A percentile compares a stretch with the other conserved stretches of the same genome.
Conservation (phyloP, 176 grass and related monocot species). For the Oryza glumipatula region DNA sequence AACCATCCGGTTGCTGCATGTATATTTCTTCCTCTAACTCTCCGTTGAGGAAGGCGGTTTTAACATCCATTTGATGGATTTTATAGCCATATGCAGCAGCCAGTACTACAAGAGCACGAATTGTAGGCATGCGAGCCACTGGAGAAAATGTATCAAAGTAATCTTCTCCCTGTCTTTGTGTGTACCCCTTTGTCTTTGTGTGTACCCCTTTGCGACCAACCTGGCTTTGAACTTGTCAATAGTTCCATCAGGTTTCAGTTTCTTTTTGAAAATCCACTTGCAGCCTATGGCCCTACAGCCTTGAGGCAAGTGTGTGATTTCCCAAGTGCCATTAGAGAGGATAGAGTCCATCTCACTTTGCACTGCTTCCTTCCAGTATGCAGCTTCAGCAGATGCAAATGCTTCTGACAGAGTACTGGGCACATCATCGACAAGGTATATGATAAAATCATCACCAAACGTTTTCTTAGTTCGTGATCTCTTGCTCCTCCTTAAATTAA, state of each 20-base stretch:
- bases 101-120: conserved; percentile 12
- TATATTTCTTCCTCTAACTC: conserved; percentile 26
- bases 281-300: conserved; percentile 34
- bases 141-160: conserved; percentile 30
- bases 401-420: conserved; percentile 8
- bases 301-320: conserved; percentile 16
- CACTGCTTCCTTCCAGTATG: conserved; percentile 23
- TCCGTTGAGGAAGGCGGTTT: conserved; percentile 14
- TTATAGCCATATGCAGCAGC: conserved; percentile 18
- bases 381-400: neutral
- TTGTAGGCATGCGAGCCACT: conserved; percentile 15
- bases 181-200: conserved; percentile 23
- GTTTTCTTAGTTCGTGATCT: conserved; percentile 10
- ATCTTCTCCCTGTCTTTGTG: conserved; percentile 20
- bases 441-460: conserved; percentile 19
- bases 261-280: no score
- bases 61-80: conserved; percentile 34
- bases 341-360: conserved; percentile 36
- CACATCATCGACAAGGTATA: conserved; percentile 19
- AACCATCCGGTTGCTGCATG: neutral
- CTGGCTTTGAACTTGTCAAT: neutral
- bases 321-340: conserved; percentile 27
- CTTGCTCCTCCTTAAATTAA: conserved; percentile 19
- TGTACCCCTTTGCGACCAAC: conserved; percentile 21
- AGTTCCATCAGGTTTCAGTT: conserved; percentile 5